Evolutionary conservation across 2,329 filamentous ascomycete genomes (phyloP).

Genomic region (Didymellaceae sp.): DNA sequence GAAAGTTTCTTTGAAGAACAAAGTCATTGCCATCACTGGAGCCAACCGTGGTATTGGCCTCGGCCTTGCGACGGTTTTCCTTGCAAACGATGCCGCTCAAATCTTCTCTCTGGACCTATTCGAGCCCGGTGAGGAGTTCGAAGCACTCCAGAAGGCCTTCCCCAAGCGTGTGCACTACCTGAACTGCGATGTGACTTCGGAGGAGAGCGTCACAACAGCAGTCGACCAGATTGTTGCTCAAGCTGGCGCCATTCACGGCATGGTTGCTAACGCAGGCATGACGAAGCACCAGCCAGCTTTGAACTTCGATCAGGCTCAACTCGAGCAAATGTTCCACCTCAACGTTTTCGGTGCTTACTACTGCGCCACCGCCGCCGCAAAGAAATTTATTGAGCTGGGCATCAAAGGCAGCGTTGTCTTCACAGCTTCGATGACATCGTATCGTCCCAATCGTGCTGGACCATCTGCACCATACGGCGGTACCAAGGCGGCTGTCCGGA

Average conservation of each 20-base stretch:
- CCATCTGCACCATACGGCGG: constrained; percentile 58
- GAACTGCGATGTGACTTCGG: constrained; percentile 58
- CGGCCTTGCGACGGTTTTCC: constrained; percentile 55
- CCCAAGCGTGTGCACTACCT: constrained; percentile 54
- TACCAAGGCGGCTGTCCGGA: constrained; percentile 52
- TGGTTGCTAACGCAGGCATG: constrained; percentile 60
- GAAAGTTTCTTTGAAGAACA: constrained; percentile 54
- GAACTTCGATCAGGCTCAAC: constrained; percentile 58
- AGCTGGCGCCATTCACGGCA: constrained; percentile 57
- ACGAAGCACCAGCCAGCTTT: constrained; percentile 61
- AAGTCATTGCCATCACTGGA: constrained; percentile 47
- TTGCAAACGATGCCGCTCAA: constrained; percentile 54
- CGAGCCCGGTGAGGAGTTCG: constrained; percentile 56
- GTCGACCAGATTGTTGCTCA: constrained; percentile 57
- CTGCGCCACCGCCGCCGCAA: constrained; percentile 55
- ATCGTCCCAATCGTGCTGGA: constrained; percentile 58
- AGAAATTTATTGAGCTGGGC: constrained; percentile 53
- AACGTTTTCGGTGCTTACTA: constrained; percentile 58
- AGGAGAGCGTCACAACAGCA: constrained; percentile 54
- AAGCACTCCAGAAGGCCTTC: constrained; percentile 49
- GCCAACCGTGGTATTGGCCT: constrained; percentile 51
- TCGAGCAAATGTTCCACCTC: constrained; percentile 56
- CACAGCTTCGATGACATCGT: constrained; percentile 59
- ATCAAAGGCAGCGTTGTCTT: constrained; percentile 59
- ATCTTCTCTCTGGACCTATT: constrained; percentile 59